Evolutionary conservation across 2,329 filamentous ascomycete genomes (phyloP), one percentile per base, ranked within the genome.

Genomic region (Fusarium illudens): DNA sequence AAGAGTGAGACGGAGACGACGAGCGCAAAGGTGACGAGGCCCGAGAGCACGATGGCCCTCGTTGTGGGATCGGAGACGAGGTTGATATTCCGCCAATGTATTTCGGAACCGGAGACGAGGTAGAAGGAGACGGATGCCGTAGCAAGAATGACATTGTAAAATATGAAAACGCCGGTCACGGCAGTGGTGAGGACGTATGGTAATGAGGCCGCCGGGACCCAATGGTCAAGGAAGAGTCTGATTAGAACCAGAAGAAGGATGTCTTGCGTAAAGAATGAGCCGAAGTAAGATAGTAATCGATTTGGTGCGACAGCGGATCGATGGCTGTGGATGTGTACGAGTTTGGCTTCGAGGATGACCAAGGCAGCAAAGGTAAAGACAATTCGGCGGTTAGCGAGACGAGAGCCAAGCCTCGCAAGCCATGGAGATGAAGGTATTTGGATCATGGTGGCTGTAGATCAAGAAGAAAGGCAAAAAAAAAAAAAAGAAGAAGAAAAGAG

Each of bases 81-180:
- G 11, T 58, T 73, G 39, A 76, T 60, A 36, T 79, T 77, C 27
- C 74, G 71, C 76, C 76, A 79, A 34, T 75, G 76, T 1, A 79
- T 67, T 49, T 78, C 75, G 2, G 72, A 71, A 10, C 75, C 75
- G 1, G 75, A 58, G 6, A 75, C 65, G 15, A 55, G 44, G 48
- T 74, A 78, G 58, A 78, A 78, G 9, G 75, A 72, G 8, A 77
- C 49, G 15, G 49, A 52, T 9, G 32, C 32, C 2, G 32, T 22
- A 27, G 49, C 19, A 27, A 52, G 49, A 36, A 22, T 15, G 49
- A 34, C 32, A 19, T 52, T 52, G 49, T 52, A 52, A 52, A 36
- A 36, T 2, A 52, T 25, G 5, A 52, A 52, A 9, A 52, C 20
- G 49, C 49, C 32, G 17, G 49, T 52, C 9, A 27, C 27, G 17